Evolutionary conservation across 2,329 filamentous ascomycete genomes (phyloP), one percentile per base, ranked within the genome.

Genomic region (Teratosphaeria nubilosa): DNA sequence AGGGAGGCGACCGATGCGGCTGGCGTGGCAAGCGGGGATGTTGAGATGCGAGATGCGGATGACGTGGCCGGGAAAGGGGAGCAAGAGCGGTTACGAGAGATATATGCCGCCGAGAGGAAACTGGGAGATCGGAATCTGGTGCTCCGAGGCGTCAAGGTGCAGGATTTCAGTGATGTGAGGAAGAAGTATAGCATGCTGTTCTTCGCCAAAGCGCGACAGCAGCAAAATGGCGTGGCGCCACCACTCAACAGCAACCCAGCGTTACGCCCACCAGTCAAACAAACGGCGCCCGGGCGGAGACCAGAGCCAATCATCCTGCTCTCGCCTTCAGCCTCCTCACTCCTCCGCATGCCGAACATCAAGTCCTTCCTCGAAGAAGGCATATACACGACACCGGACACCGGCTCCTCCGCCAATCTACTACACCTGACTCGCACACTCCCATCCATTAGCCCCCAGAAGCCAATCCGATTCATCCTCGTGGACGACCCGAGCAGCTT

Each of bases 81-180:
- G 67, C 91, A 96, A 74, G 89, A 91, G 48, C 79, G 91, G 61
- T 75, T 97, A 66, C 84, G 87, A 60, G 88, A 89, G 68, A 96
- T 97, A 58, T 97, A 96, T 74, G 88, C 88, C 65, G 88, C 89
- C 14, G 94, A 99, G 80, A 82, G 94, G 59, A 87, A 85, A 70
- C 91, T 95, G 83, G 91, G 91, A 11, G 91, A 99, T 74, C 85
- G 92, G 66, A 99, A 99, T 75, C 91, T 85, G 37, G 83, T 91
- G 10, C 77, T 99, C 58, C 81, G 91, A 60, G 94, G 94, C 1
- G 86, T 90, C 69, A 97, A 96, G 74, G 86, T 62, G 6, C 68
- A 96, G 90, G 94, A 99, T 76, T 97, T 97, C 74, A 92, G 91
- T 16, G 86, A 91, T 68, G 87, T 96, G 63, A 89, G 91, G 68